Evolutionary conservation across 768 basidiomycete species (phyloP).

Genomic region (Tulasnella sp.): DNA sequence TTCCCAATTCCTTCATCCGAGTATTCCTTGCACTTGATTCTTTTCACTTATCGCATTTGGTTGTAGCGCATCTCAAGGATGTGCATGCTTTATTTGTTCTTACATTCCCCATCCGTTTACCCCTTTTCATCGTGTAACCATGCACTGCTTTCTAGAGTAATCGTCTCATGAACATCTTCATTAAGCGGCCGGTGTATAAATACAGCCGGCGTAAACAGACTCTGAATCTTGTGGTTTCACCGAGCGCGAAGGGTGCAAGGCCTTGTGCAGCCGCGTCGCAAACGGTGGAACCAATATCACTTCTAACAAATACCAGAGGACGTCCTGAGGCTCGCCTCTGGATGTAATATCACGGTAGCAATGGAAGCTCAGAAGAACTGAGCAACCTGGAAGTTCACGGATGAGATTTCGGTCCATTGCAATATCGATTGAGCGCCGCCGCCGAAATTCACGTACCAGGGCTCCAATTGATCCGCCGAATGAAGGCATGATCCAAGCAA

Average conservation of each 20-base stretch:
- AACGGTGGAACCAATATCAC: no score
- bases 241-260: no score
- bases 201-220: background rate
- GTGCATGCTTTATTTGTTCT: background rate
- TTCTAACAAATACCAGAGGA: no score
- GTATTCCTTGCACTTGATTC: background rate
- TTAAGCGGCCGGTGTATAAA: background rate
- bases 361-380: no score
- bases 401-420: background rate
- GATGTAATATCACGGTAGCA: no score
- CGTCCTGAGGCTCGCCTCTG: no score
- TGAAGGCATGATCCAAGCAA: background rate
- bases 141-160: slow-evolving; percentile 1
- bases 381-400: background rate
- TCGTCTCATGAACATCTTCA: background rate
- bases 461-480: background rate
- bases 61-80: slow-evolving; percentile 22
- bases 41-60: slow-evolving; percentile 16
- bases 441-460: background rate
- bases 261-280: no score
- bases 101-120: background rate
- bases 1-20: background rate
- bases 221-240: background rate
- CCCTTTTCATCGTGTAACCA: background rate
- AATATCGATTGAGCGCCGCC: no score